Conservation (phyloP, 164 flowering plant genomes). For the Taxillus chinensis region DNA sequence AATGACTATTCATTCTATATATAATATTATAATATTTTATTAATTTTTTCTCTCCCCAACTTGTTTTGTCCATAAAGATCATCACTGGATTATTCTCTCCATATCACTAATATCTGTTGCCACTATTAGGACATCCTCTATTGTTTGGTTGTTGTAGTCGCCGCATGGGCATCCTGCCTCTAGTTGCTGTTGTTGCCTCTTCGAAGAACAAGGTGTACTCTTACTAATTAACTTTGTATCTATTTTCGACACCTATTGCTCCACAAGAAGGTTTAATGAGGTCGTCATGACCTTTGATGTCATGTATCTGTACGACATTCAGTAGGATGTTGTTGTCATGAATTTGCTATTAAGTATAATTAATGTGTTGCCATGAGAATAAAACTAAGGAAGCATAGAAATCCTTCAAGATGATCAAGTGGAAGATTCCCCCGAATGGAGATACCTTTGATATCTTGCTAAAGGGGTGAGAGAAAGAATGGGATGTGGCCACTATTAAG, state of each 20-base stretch:
- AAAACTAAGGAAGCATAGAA: slow-evolving; percentile 33
- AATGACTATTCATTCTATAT: too few species aligned
- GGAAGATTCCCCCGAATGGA: slow-evolving; percentile 43
- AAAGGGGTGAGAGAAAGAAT: slow-evolving; percentile 75
- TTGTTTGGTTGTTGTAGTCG: too few species aligned
- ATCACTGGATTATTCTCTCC: too few species aligned
- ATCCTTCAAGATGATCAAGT: slow-evolving; percentile 46
- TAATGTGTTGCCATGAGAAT: slow-evolving; percentile 42
- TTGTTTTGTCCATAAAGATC: too few species aligned
- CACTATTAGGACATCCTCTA: too few species aligned
- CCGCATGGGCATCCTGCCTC: too few species aligned
- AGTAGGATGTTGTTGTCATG: slow-evolving; percentile 46
- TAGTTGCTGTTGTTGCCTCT: too few species aligned
- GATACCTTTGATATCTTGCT: slow-evolving; percentile 60
- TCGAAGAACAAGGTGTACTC: slow-evolving; percentile 45
- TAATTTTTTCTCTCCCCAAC: too few species aligned
- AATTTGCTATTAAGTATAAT: slow-evolving; percentile 65
- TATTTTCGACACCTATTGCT: slow-evolving; percentile 58
- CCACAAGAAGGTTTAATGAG: slow-evolving; percentile 35
- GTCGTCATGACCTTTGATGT: slow-evolving; percentile 69
- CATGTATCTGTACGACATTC: slow-evolving; percentile 54
- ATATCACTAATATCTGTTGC: too few species aligned
- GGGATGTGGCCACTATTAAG: slow-evolving; percentile 50
- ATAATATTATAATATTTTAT: too few species aligned
- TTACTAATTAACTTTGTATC: slow-evolving; percentile 49